Evolutionary conservation across 345 rosid genomes (phyloP).

Genomic region (Eucalyptus viminalis): DNA sequence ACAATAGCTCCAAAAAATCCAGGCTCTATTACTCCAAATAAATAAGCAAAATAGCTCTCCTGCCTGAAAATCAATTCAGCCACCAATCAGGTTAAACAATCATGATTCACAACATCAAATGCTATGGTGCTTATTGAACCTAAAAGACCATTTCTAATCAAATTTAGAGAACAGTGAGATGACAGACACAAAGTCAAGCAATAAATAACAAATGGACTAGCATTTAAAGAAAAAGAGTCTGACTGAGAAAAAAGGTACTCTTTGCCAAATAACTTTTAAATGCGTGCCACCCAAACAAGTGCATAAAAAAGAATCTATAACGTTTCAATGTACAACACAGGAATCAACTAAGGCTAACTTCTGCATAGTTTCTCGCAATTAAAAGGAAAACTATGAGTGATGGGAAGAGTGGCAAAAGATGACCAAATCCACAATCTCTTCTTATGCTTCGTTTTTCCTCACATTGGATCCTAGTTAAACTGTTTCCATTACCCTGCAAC

Average conservation of each 20-base stretch:
- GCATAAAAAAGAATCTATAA: not conserved
- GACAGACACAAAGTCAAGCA: not conserved
- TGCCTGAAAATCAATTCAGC: conserved; percentile 29
- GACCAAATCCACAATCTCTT: not conserved
- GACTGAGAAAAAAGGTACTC: not conserved
- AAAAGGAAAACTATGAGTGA: not conserved
- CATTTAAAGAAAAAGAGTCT: not conserved
- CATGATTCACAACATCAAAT: not conserved
- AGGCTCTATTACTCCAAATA: conserved; percentile 87
- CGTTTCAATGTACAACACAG: not conserved
- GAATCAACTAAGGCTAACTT: not conserved
- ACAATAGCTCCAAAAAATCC: conserved; percentile 85
- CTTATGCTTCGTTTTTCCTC: not conserved
- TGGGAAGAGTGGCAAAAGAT: not conserved
- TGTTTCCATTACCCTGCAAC: not conserved
- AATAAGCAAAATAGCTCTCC: conserved; percentile 87
- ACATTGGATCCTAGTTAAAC: not conserved
- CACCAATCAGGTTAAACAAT: not conserved
- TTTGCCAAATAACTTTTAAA: not conserved
- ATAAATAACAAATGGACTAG: not conserved
- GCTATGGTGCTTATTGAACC: not conserved
- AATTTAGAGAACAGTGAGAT: not conserved
- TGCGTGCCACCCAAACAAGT: not conserved
- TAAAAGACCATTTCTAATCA: not conserved
- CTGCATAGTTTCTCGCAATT: not conserved